Conservation (phyloP, 768 basidiomycete genomes). For the Cystobasidium tubakii region DNA sequence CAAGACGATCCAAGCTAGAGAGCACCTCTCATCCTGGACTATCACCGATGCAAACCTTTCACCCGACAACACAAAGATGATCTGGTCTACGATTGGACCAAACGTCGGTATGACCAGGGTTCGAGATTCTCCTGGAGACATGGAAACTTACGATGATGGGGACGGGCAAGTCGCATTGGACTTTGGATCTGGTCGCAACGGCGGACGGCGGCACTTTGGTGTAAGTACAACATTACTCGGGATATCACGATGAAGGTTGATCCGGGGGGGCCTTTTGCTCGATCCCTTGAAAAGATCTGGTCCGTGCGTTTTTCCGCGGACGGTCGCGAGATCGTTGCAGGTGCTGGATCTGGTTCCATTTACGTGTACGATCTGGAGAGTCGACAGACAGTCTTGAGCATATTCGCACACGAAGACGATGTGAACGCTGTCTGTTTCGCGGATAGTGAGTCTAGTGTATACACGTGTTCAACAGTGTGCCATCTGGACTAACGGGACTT, state of each 20-base stretch:
- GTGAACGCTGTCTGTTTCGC: constrained; percentile 86
- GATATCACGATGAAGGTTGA: no score
- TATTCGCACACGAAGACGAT: constrained; percentile 79
- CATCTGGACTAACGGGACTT: no score
- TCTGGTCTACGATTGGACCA: constrained; percentile 41
- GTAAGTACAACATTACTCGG: no score
- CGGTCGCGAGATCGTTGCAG: constrained; percentile 89
- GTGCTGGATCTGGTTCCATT: constrained; percentile 56
- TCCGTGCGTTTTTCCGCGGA: constrained; percentile 94
- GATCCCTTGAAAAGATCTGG: constrained; percentile 85
- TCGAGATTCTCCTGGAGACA: constrained; percentile 64
- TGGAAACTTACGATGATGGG: constrained; percentile 93
- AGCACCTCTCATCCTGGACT: constrained; percentile 24
- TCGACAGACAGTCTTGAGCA: constrained; percentile 70
- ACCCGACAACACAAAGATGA: constrained; percentile 32
- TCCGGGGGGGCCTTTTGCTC: no score
- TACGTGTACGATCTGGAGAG: constrained; percentile 81
- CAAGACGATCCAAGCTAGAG: constrained; percentile 49
- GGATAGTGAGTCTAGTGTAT: constrained; percentile 52
- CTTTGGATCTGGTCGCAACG: constrained; percentile 38
- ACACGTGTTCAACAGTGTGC: neutral
- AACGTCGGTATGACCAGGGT: constrained; percentile 49
- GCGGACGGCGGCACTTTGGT: constrained; percentile 32
- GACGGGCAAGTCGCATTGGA: constrained; percentile 47
- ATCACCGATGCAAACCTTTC: constrained; percentile 35